phyloP scores from a whole-genome alignment of 495 filamentous ascomycete genomes.

The Penicillium cataractarum region DNA sequence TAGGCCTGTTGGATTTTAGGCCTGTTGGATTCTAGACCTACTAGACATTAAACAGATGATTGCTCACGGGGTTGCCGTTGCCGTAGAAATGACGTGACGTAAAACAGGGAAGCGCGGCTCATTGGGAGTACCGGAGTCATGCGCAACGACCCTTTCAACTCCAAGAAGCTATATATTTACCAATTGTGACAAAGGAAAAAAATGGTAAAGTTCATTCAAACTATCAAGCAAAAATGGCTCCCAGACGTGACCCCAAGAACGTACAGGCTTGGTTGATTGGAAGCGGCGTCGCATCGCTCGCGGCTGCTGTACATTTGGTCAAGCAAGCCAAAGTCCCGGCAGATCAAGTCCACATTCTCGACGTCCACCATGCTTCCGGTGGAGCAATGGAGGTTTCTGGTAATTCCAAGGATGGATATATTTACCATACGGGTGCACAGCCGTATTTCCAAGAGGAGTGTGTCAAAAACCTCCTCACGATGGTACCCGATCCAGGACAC shows the following conservation, averaged over 20 bases:
- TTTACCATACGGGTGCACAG: background rate
- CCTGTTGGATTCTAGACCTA: no score
- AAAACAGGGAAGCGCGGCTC: no score
- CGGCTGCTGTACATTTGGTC: conserved; percentile 43
- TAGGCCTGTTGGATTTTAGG: no score
- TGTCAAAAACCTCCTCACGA: background rate
- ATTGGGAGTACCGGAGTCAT: no score
- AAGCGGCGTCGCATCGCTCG: conserved; percentile 46
- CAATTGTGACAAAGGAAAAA: no score
- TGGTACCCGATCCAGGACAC: background rate
- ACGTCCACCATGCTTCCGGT: background rate
- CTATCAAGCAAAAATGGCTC: background rate
- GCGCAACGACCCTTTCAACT: no score
- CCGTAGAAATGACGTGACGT: no score
- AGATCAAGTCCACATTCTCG: background rate
- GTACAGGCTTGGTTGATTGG: conserved; percentile 43
- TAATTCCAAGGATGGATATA: background rate
- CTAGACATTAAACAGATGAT: no score
- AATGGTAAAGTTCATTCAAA: background rate
- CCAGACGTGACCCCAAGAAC: conserved; percentile 1
- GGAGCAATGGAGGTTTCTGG: background rate
- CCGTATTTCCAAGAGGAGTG: background rate
- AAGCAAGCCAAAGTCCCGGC: conserved; percentile 30
- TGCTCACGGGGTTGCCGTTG: no score
- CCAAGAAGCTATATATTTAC: no score